Evolutionary conservation across 2,329 filamentous ascomycete species (phyloP).

Genomic region (Stagonosporopsis cucurbitacearum): DNA sequence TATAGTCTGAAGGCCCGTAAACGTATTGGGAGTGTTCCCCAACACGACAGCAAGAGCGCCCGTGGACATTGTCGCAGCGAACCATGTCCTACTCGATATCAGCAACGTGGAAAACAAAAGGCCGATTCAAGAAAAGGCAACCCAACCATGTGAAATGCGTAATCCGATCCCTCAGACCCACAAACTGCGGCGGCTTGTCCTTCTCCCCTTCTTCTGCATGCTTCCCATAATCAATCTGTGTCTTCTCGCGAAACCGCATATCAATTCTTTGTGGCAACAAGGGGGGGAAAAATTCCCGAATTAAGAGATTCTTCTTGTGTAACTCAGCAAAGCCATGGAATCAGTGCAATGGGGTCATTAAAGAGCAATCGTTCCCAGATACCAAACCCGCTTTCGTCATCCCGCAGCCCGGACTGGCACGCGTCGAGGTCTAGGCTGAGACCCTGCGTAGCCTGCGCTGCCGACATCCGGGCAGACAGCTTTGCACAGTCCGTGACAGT

Average conservation of each 20-base stretch:
- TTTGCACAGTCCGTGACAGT: not conserved
- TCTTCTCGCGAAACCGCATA: conserved; percentile 33
- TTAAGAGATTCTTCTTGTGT: not conserved
- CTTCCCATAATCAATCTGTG: conserved; percentile 14
- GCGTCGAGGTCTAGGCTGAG: conserved; percentile 10
- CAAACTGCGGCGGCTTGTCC: conserved; percentile 24
- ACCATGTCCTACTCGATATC: conserved; percentile 55
- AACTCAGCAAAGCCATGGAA: not conserved
- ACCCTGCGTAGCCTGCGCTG: not conserved
- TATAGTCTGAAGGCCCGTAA: conserved; percentile 68
- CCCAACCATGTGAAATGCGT: conserved; percentile 35
- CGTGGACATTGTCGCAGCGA: conserved; percentile 76
- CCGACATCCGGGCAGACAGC: conserved; percentile 15
- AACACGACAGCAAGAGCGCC: conserved; percentile 72
- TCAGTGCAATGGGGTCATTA: not conserved
- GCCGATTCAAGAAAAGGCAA: not conserved
- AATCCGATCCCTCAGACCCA: conserved; percentile 33
- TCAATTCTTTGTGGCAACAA: not conserved
- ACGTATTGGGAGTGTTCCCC: conserved; percentile 66
- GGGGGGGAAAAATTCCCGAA: not conserved
- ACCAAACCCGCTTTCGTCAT: conserved; percentile 16
- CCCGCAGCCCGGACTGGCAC: conserved; percentile 7
- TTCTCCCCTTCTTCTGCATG: conserved; percentile 19
- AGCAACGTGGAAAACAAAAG: not conserved
- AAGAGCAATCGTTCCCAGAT: not conserved